These are phyloP conservation scores for Candida sojae DNA, from an alignment of 1,139 yeast species.

Conservation along the genomic window DNA sequence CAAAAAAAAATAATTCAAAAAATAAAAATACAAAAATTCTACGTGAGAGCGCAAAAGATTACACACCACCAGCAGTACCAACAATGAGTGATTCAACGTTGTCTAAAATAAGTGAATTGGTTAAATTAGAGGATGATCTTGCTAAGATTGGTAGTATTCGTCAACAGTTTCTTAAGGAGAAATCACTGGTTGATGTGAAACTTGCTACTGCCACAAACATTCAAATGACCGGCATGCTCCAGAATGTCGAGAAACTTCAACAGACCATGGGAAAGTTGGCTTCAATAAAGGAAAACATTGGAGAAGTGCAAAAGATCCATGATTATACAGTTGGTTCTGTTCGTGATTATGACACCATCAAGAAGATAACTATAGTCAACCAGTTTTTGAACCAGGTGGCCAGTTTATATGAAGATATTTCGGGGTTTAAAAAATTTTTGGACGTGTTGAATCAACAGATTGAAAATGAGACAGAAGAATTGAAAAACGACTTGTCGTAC, in stretches of 20 bases:
- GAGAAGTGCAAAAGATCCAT: conserved; percentile 58
- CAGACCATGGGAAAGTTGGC: conserved; percentile 42
- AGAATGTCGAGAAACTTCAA: conserved; percentile 39
- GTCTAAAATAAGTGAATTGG: conserved; percentile 44
- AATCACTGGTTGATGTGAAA: conserved; percentile 71
- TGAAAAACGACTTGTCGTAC: conserved; percentile 52
- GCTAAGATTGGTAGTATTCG: conserved; percentile 55
- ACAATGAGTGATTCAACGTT: conserved; percentile 47
- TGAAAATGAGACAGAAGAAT: conserved; percentile 51
- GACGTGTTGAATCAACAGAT: conserved; percentile 54
- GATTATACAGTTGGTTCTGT: conserved; percentile 54
- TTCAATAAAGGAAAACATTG: conserved; percentile 54
- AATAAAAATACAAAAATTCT: not conserved
- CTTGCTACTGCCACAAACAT: conserved; percentile 62
- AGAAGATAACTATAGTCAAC: conserved; percentile 64
- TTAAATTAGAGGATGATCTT: conserved; percentile 58
- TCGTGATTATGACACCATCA: conserved; percentile 58
- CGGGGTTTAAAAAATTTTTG: conserved; percentile 54
- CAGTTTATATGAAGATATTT: conserved; percentile 63
- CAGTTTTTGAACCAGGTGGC: conserved; percentile 74
- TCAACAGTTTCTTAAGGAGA: conserved; percentile 67
- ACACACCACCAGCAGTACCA: not conserved
- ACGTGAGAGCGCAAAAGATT: not conserved
- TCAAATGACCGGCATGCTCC: conserved; percentile 56
- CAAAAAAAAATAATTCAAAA: not conserved